Percentiles rank a stretch among this genome's conserved stretches.
These are phyloP conservation scores for Botrytis hyacinthi DNA, from an alignment of 2,329 filamentous ascomycete genomes.

Conservation along the genomic window DNA sequence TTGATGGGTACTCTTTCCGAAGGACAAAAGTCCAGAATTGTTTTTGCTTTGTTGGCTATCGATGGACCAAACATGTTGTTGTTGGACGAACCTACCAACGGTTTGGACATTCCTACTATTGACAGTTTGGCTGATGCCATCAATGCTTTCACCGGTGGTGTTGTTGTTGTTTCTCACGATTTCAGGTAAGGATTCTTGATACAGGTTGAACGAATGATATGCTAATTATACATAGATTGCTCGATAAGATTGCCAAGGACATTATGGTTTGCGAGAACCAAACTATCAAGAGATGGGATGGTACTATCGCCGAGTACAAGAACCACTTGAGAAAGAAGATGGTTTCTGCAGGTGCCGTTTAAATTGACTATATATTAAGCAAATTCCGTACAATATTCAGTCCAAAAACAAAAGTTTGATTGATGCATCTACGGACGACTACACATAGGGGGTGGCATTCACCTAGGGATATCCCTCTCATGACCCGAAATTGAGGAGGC, in stretches of 20 bases:
- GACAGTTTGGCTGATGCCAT: conserved; percentile 97
- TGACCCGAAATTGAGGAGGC: conserved; percentile 13
- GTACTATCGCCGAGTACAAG: conserved; percentile 93
- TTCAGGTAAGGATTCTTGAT: conserved; percentile 71
- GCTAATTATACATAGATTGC: conserved; percentile 61
- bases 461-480: neutral
- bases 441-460: conserved; percentile 7
- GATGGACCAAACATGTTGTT: conserved; percentile 97
- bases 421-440: conserved; percentile 14
- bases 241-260: conserved; percentile 99
- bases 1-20: conserved; percentile 98
- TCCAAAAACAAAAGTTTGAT: conserved; percentile 20
- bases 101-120: conserved; percentile 97
- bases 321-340: conserved; percentile 99
- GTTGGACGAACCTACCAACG: conserved; percentile 98
- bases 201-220: neutral
- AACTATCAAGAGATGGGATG: conserved; percentile 86
- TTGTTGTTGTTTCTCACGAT: conserved; percentile 97
- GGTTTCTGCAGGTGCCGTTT: conserved; percentile 82
- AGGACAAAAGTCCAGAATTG: conserved; percentile 96
- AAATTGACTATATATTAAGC: conserved; percentile 41
- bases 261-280: conserved; percentile 99
- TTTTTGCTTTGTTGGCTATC: conserved; percentile 93
- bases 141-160: conserved; percentile 89
- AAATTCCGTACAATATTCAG: neutral